A percentile compares a stretch with the other conserved stretches of the same genome.
Evolutionary conservation across 345 rosid species (phyloP).

Genomic region (Bretschneidera sinensis): DNA sequence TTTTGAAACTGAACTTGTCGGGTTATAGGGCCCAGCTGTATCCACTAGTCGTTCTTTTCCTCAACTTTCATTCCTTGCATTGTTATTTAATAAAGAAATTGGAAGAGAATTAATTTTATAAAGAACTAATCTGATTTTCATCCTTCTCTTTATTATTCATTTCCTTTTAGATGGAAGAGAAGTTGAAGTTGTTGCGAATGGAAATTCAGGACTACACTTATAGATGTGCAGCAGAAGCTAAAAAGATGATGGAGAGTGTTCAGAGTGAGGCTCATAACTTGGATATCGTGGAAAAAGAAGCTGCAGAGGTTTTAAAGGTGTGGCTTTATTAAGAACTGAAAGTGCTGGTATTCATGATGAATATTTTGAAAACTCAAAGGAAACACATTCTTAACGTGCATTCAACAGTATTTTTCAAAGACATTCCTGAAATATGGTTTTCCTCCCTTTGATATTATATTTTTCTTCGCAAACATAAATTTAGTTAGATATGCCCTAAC

Average conservation of each 20-base stretch:
- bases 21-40: not conserved
- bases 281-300: conserved; percentile 63
- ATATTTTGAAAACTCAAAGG: not conserved
- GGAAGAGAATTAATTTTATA: not conserved
- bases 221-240: conserved; percentile 55
- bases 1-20: no score
- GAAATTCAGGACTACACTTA: conserved; percentile 43
- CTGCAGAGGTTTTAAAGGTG: conserved; percentile 61
- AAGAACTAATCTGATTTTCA: not conserved
- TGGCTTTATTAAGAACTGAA: not conserved
- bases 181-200: conserved; percentile 40
- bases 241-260: conserved; percentile 45
- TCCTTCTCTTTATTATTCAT: not conserved
- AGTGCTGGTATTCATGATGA: not conserved
- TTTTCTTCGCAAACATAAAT: not conserved
- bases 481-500: not conserved
- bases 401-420: not conserved
- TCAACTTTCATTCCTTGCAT: not conserved
- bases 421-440: not conserved
- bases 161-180: conserved; percentile 49
- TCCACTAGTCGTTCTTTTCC: not conserved
- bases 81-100: no score
- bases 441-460: not conserved
- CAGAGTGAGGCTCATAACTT: conserved; percentile 45
- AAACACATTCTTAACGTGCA: not conserved